Percentiles rank a stretch among this genome's conserved stretches.
Evolutionary conservation across 441 rosid genomes (phyloP).

Genomic region (Capsella rubella): DNA sequence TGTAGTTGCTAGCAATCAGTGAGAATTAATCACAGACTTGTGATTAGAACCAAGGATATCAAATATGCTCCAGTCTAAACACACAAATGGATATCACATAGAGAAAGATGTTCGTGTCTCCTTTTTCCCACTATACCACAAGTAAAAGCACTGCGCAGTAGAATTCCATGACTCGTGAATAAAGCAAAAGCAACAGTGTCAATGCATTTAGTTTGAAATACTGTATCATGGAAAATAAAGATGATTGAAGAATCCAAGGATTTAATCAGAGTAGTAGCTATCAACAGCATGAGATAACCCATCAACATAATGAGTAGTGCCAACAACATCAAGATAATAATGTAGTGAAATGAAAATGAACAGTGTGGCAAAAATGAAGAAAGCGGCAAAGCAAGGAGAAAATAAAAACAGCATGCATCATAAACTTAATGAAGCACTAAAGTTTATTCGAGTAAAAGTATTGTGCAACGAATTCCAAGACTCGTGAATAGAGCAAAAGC

Average conservation of each 20-base stretch:
- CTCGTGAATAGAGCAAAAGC: not conserved
- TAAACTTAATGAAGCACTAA: too few relatives aligned
- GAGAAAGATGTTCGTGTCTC: conserved; percentile 7
- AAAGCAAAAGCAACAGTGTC: not conserved
- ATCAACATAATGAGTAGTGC: too few relatives aligned
- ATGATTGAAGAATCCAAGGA: not conserved
- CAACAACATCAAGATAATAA: too few relatives aligned
- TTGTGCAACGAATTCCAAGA: too few relatives aligned
- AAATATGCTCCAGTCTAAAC: conserved; percentile 16
- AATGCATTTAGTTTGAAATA: not conserved
- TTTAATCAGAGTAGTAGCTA: too few relatives aligned
- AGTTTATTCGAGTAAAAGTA: too few relatives aligned
- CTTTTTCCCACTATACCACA: not conserved
- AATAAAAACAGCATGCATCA: too few relatives aligned
- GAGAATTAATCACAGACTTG: not conserved
- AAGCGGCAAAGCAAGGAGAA: too few relatives aligned
- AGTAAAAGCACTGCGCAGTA: not conserved
- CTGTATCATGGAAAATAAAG: not conserved
- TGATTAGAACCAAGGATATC: not conserved
- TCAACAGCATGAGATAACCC: too few relatives aligned
- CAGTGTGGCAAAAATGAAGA: too few relatives aligned
- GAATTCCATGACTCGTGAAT: conserved; percentile 2
- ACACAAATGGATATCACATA: conserved; percentile 17
- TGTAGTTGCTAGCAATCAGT: conserved; percentile 5
- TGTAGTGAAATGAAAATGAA: too few relatives aligned